Conservation (phyloP, 2,329 filamentous ascomycete genomes). For the Fonsecaea pedrosoi region DNA sequence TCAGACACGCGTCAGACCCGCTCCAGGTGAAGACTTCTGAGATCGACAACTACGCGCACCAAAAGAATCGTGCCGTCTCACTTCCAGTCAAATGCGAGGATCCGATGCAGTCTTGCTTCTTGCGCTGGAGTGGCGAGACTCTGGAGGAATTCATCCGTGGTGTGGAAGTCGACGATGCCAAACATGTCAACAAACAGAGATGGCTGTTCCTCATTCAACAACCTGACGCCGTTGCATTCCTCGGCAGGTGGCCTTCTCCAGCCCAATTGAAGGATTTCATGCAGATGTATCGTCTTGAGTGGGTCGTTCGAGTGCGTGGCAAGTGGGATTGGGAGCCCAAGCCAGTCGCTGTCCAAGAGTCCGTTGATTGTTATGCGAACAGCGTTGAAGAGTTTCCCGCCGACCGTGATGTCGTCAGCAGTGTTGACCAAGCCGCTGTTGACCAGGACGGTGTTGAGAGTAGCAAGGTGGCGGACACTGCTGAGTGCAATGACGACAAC, state of each 20-base stretch:
- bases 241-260: constrained; percentile 6
- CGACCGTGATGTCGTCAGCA: neutral
- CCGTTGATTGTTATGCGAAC: neutral
- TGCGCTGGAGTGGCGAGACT: neutral
- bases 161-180: constrained; percentile 8
- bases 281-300: constrained; percentile 4
- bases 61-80: neutral
- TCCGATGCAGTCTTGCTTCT: neutral
- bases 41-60: neutral
- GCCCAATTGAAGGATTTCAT: constrained; percentile 6
- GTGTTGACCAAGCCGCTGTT: neutral
- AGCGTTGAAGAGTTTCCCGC: neutral
- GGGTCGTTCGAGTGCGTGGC: constrained; percentile 12
- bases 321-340: neutral
- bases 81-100: neutral
- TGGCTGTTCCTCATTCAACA: neutral
- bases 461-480: neutral
- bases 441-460: neutral
- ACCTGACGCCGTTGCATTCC: neutral
- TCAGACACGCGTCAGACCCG: neutral
- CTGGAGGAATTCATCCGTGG: constrained; percentile 11
- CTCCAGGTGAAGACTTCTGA: neutral
- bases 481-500: neutral
- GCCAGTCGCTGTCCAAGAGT: neutral
- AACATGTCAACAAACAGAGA: neutral